Evolutionary conservation across 306 rosid genomes (phyloP).

Genomic region (Carpinus fangiana): DNA sequence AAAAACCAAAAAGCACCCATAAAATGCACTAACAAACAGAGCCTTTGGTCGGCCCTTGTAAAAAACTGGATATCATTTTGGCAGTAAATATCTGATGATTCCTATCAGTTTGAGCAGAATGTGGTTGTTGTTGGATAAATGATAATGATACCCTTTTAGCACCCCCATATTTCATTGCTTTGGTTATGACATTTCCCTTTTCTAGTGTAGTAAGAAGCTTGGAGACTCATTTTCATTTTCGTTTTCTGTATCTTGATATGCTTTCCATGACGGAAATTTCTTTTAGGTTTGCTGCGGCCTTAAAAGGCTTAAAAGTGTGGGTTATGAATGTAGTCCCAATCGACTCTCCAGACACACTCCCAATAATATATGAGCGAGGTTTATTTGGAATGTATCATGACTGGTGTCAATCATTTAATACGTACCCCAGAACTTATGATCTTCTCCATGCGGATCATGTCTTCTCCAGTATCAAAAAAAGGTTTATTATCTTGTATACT

Average conservation of each 20-base stretch:
- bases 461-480: conserved; percentile 54
- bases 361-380: conserved; percentile 80
- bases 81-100: not conserved
- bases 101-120: not conserved
- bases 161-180: not conserved
- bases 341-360: conserved; percentile 69
- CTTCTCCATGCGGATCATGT: conserved; percentile 78
- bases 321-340: conserved; percentile 81
- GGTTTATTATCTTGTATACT: conserved; percentile 36
- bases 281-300: conserved; percentile 80
- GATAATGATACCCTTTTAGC: not conserved
- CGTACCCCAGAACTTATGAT: conserved; percentile 83
- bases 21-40: too few relatives aligned
- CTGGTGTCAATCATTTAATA: conserved; percentile 84
- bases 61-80: not conserved
- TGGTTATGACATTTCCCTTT: not conserved
- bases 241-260: not conserved
- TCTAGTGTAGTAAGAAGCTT: conserved; percentile 4
- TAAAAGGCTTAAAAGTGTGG: conserved; percentile 61
- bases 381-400: conserved; percentile 78
- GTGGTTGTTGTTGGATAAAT: not conserved
- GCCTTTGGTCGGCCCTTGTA: not conserved
- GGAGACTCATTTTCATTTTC: not conserved
- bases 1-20: too few relatives aligned
- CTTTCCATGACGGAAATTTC: not conserved